Conservation (phyloP, 179 eudicot species). For the Camellia oleifera region DNA sequence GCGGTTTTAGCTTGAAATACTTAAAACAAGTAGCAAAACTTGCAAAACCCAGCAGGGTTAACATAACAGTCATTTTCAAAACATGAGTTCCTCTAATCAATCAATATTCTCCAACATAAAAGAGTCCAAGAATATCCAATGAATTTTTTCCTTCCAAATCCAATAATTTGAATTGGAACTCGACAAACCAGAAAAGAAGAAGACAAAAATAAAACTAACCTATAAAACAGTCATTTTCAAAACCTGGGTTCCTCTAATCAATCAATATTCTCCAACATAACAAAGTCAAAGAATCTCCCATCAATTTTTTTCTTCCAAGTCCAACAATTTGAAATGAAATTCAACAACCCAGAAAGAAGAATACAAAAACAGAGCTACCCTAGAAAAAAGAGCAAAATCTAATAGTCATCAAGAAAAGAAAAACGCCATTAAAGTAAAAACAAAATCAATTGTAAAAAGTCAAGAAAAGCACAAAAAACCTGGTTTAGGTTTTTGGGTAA, state of each 20-base stretch:
- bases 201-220: neutral
- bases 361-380: neutral
- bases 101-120: neutral
- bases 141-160: neutral
- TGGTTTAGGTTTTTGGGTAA: neutral
- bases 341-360: neutral
- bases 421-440: neutral
- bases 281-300: neutral
- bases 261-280: neutral
- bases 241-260: neutral
- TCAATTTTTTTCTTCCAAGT: neutral
- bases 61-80: neutral
- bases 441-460: neutral
- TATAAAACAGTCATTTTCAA: neutral
- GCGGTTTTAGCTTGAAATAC: neutral
- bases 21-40: neutral
- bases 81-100: neutral
- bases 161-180: neutral
- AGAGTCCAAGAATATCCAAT: neutral
- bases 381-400: neutral
- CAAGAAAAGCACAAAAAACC: neutral
- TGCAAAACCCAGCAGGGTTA: neutral
- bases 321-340: neutral
- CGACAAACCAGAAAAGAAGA: neutral
- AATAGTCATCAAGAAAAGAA: neutral